These are phyloP conservation scores for Neopestalotiopsis rosae DNA, from an alignment of 2,329 filamentous ascomycete species.

Conservation along the genomic window DNA sequence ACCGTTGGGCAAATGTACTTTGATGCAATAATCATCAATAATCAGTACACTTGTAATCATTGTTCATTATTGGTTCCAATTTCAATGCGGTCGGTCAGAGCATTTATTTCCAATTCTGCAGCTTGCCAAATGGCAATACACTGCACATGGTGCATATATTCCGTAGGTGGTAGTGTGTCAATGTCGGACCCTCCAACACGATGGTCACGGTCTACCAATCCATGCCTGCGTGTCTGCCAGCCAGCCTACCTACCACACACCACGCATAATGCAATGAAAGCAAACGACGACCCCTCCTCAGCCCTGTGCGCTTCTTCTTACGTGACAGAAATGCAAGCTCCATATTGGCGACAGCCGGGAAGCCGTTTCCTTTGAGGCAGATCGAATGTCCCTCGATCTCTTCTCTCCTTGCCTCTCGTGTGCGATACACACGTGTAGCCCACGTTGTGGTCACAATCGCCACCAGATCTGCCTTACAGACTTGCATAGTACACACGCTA, in stretches of 20 bases:
- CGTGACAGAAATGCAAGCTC: neutral
- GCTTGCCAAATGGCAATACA: neutral
- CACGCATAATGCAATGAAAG: neutral
- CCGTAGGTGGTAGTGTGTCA: neutral
- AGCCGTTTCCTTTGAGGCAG: neutral
- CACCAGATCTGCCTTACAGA: neutral
- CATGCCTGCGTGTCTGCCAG: neutral
- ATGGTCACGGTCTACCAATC: neutral
- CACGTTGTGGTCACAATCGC: neutral
- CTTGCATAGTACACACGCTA: neutral
- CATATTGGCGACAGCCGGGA: conserved; percentile 4
- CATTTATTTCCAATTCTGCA: neutral
- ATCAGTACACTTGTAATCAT: neutral
- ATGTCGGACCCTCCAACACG: neutral
- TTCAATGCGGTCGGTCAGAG: neutral
- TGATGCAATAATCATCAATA: neutral
- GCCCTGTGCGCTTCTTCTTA: neutral
- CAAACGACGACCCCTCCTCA: neutral
- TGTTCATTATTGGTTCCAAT: neutral
- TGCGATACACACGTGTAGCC: neutral
- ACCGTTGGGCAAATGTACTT: neutral
- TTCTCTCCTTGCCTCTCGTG: neutral
- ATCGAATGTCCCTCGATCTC: neutral
- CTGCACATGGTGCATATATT: neutral
- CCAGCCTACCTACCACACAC: no score